These are phyloP conservation scores for Penicillium glabrum DNA, from an alignment of 2,329 filamentous ascomycete genomes.

Conservation along the genomic window DNA sequence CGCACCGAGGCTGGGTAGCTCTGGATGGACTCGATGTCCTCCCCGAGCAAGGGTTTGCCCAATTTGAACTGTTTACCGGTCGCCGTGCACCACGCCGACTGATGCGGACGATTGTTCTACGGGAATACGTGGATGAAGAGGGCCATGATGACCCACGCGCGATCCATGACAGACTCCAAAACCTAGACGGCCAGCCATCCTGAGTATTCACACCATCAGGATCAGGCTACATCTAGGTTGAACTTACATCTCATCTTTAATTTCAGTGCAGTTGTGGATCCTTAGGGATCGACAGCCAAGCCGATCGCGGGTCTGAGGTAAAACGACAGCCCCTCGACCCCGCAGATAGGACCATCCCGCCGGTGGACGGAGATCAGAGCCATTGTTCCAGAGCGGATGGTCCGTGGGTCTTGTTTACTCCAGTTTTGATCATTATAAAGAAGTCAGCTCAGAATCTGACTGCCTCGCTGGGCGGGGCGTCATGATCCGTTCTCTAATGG, in stretches of 20 bases:
- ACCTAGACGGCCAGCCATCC: conserved; percentile 33
- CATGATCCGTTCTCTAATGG: neutral
- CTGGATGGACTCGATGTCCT: conserved; percentile 42
- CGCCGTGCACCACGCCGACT: conserved; percentile 38
- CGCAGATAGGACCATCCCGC: neutral
- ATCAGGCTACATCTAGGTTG: neutral
- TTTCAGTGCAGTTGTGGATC: neutral
- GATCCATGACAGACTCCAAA: conserved; percentile 31
- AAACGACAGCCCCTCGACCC: neutral
- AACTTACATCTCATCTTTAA: neutral
- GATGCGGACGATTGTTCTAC: conserved; percentile 38
- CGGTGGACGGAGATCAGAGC: neutral
- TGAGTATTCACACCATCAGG: conserved; percentile 14
- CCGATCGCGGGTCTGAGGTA: conserved; percentile 1
- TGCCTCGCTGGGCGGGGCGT: neutral
- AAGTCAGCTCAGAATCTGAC: neutral
- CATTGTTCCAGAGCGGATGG: neutral
- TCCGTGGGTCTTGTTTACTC: neutral
- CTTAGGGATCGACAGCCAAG: neutral
- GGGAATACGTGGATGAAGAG: conserved; percentile 37
- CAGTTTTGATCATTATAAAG: neutral
- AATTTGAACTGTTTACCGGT: conserved; percentile 42
- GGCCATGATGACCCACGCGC: conserved; percentile 31
- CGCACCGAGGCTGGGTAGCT: conserved; percentile 40
- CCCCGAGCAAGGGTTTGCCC: conserved; percentile 42